Evolutionary conservation across 495 filamentous ascomycete species (phyloP), one percentile per base, ranked within the genome.

Genomic region (Alectoria sarmentosa): DNA sequence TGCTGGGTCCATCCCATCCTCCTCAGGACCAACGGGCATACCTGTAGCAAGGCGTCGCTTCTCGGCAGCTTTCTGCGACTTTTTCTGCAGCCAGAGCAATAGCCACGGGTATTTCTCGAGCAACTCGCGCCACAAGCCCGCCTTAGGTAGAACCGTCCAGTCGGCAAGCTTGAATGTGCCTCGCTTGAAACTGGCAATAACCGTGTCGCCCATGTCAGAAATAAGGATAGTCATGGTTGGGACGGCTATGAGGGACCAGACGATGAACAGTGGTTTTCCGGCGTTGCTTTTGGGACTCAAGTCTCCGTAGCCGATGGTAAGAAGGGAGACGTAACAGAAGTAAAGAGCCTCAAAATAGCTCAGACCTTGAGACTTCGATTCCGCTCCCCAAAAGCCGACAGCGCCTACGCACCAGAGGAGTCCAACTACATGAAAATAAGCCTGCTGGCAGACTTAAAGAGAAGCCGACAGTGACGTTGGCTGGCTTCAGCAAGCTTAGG

Each of bases 271-370:
- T 0, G 90, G 82, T 63, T 88, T 87, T 2, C 88, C 90, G 3
- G 86, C 79, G 70, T 91, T 92, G 10, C 86, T 88, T 19, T 81
- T 74, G 0, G 89, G 90, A 14, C 84, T 84, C 42, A 88, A 79
- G 67, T 96, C 91, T 0, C 92, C 92, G 72, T 96, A 98, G 2
- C 93, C 92, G 63, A 98, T 91, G 0, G 92, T 96, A 8, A 95
- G 76, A 38, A 96, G 81, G 8, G 87, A 86, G 48, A 86, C 84
- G 72, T 92, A 96, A 34, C 87, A 78, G 73, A 96, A 96, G 74
- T 96, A 96, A 28, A 96, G 75, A 0, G 84, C 78, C 21, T 88
- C 77, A 65, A 94, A 95, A 69, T 96, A 97, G 58, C 71, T 78
- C 84, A 88, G 90, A 9, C 75, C 63, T 69, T 86, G 84, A 0